Base-by-base conservation (phyloP, 768 basidiomycete genomes). In the Rhodocollybia butyracea region DNA sequence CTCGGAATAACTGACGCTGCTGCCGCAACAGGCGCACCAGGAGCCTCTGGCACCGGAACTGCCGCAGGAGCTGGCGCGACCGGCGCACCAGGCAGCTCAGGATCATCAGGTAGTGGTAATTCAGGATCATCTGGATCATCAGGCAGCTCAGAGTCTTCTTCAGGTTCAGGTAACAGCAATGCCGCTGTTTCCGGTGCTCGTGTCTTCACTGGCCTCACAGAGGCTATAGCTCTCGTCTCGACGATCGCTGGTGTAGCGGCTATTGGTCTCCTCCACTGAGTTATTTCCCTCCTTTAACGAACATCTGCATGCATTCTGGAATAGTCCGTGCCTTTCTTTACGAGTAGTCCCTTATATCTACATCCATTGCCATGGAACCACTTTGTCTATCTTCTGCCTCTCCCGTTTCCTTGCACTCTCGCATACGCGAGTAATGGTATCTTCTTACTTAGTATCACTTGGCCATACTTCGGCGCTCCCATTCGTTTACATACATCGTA, bases 171-270 rank as follows among this genome's bases (percentile, higher is more conserved):
- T n/a, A n/a, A n/a, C n/a, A 55, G 54, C 29, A 55, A 42, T 15
- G 22, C 40, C 2, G 56, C 57, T 15, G 56, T 36, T 6, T 43
- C 55, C 19, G 21, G 40, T 22, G 47, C 45, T 15, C 40, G 59
- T n/a, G 52, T 32, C 30, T 54, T 59, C n/a, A 51, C 48, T 22
- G 59, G 61, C 34, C 30, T 62, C 39, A 61, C 62, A 38, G 59
- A 60, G 27, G 32, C 64, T 15, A n/a, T 64, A 27, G 56, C 64
- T 3, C 40, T 67, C 3, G 21, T 68, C 17, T 60, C 64, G 1
- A 63, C 61, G 19, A 51, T 64, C 15, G 59, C 58, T 36, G 67
- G 64, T 19, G 62, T 67, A 36, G 57, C 58, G 39, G 48, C 48
- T 3, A 50, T 50, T 6, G 48, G 31, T 31, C 22, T 39, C 34